phyloP scores from a whole-genome alignment of 2,329 filamentous ascomycete genomes.

The Orbilia brochopaga region DNA sequence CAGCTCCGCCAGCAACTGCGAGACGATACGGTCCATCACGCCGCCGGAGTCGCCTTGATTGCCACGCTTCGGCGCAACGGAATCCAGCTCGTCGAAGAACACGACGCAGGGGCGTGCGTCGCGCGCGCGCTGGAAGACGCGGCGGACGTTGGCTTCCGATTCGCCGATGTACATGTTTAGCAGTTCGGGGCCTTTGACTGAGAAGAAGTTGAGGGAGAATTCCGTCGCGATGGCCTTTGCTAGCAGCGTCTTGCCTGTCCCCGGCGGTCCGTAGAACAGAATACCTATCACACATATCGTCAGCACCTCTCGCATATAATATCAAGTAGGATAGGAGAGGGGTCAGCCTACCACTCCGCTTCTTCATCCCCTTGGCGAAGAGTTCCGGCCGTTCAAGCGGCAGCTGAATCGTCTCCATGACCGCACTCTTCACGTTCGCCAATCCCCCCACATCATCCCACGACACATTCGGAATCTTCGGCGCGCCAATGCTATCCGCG shows the following conservation, averaged over 20 bases:
- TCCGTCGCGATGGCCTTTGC: constrained; percentile 93
- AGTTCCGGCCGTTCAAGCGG: constrained; percentile 89
- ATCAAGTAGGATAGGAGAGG: neutral
- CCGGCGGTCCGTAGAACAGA: constrained; percentile 87
- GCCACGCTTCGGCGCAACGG: constrained; percentile 91
- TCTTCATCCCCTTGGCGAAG: constrained; percentile 97
- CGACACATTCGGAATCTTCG: constrained; percentile 94
- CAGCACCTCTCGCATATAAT: neutral
- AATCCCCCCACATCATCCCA: constrained; percentile 97
- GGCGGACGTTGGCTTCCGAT: constrained; percentile 86
- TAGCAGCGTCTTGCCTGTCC: constrained; percentile 89
- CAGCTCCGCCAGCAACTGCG: constrained; percentile 88
- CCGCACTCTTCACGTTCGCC: constrained; percentile 92
- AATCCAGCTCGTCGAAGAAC: constrained; percentile 92
- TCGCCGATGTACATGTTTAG: constrained; percentile 97
- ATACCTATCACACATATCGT: constrained; percentile 61
- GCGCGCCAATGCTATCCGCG: constrained; percentile 93
- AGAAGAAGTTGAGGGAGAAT: constrained; percentile 93
- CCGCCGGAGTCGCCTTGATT: constrained; percentile 97
- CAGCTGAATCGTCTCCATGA: constrained; percentile 93
- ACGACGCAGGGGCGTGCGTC: constrained; percentile 88
- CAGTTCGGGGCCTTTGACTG: constrained; percentile 86
- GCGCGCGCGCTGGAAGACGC: constrained; percentile 84
- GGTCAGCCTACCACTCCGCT: constrained; percentile 71
- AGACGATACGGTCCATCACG: constrained; percentile 97